phyloP scores from a whole-genome alignment of 306 rosid genomes.

The Inga laurina region DNA sequence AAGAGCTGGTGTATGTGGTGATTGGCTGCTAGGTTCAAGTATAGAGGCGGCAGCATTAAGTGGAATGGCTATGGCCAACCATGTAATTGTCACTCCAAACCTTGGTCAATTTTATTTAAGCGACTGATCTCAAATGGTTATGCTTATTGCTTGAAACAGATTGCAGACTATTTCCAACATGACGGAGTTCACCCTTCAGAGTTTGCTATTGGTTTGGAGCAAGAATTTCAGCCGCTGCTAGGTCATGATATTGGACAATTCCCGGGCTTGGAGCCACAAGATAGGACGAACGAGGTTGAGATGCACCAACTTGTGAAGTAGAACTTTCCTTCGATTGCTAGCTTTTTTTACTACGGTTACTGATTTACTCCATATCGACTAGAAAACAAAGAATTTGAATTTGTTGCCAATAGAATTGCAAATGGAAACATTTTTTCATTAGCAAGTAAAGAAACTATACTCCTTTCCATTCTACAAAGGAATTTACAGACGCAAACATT shows the following conservation, averaged over 20 bases:
- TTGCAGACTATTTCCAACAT: slow-evolving; percentile 72
- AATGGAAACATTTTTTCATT: background rate
- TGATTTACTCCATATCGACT: background rate
- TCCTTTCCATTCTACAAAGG: background rate
- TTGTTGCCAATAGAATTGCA: too few species aligned
- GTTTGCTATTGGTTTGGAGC: slow-evolving; percentile 67
- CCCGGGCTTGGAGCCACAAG: slow-evolving; percentile 53
- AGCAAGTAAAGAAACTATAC: background rate
- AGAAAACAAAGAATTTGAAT: background rate
- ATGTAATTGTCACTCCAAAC: slow-evolving; percentile 48
- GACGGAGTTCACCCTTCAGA: slow-evolving; percentile 49
- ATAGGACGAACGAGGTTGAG: slow-evolving; percentile 35
- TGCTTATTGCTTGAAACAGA: slow-evolving; percentile 43
- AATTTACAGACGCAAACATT: background rate
- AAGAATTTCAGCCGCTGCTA: slow-evolving; percentile 61
- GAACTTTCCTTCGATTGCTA: background rate
- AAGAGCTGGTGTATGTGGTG: slow-evolving; percentile 94
- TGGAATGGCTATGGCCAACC: slow-evolving; percentile 83
- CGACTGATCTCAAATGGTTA: background rate
- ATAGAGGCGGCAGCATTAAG: slow-evolving; percentile 87
- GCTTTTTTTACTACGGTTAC: background rate
- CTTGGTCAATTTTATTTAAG: background rate
- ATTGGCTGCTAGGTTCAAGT: slow-evolving; percentile 93
- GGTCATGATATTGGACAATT: slow-evolving; percentile 89
- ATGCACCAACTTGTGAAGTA: slow-evolving; percentile 46